Base-by-base conservation (phyloP, 1,284 basidiomycete genomes). In the Rhodotorula glutinis region DNA sequence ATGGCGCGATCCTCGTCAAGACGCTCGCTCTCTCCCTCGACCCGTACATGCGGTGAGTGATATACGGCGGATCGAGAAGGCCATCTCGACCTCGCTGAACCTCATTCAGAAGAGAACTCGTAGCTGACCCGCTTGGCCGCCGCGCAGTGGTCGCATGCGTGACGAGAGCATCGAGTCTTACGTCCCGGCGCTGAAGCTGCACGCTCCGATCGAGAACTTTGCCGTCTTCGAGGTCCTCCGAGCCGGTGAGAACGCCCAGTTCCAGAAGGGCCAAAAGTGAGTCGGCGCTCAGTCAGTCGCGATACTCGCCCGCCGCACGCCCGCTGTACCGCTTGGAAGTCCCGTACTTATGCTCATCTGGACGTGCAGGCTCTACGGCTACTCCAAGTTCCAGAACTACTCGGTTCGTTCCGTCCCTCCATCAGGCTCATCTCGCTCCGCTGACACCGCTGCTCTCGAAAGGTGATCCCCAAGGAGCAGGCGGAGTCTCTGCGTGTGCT, bases 1-100 rank as follows among this genome's bases (percentile, higher is more conserved):
- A 84, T 58, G 85, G 85, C 30, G 83, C 84, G 1, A 77, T 83
- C 66, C 77, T 86, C 27, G 72, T 83, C 58, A 85, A 85, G 77
- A 79, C 80, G 2, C 76, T 84, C 19, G 78, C 2, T 2, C 73
- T 85, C 11, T 82, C 49, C 80, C 25, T 77, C n/a, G 63, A 66
- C 19, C 58, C 63, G 25, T 67, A 62, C 53, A 53, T 60, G 25
- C 47, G 58, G 57, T 51, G 38, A 21, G 53, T 43, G 2, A 17
- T 10, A 27, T 9, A 11, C 21, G 49, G n/a, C 47, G 11, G 27
- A 9, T 8, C 49, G 49, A 29, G 13, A 16, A 27, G 25, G n/a
- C 49, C 27, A 4, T 44, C 16, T 19, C 17, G 25, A 17, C 25
- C 33, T 5, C 33, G 33, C 33, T 11, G 33, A 38, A 11, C 33